A percentile compares a stretch with the other conserved stretches of the same genome.
phyloP scores from a whole-genome alignment of 345 rosid genomes.

The Salix arbutifolia region DNA sequence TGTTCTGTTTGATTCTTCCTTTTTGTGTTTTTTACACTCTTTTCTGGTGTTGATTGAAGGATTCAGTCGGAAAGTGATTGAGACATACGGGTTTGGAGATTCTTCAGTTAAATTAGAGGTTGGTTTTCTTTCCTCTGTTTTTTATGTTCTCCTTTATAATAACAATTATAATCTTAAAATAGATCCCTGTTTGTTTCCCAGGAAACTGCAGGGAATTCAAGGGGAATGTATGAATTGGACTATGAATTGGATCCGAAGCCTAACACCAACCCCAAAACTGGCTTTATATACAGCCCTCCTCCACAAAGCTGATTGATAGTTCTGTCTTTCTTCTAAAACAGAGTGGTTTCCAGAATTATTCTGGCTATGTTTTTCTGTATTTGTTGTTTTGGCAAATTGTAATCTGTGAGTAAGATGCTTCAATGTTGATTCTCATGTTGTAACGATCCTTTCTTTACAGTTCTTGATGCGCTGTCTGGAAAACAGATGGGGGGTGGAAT shows the following conservation, averaged over 20 bases:
- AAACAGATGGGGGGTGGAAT: neutral
- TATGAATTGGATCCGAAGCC: slow-evolving; percentile 41
- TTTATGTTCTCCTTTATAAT: neutral
- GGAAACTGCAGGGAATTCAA: slow-evolving; percentile 31
- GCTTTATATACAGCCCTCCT: slow-evolving; percentile 34
- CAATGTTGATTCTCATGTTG: neutral
- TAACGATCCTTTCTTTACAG: neutral
- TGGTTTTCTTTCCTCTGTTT: neutral
- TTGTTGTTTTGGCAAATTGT: neutral
- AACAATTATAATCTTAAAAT: too few species aligned
- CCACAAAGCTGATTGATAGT: slow-evolving; percentile 18
- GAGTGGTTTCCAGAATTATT: neutral
- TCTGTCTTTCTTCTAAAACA: neutral
- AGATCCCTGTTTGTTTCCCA: slow-evolving; percentile 15
- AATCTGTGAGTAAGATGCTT: slow-evolving; percentile 8
- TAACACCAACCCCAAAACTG: slow-evolving; percentile 47
- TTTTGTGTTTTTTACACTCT: neutral
- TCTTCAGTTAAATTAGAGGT: slow-evolving; percentile 30
- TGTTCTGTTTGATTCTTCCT: neutral
- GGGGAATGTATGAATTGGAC: slow-evolving; percentile 42
- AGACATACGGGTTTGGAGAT: slow-evolving; percentile 24
- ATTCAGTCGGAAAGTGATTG: slow-evolving; percentile 28
- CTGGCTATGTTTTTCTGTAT: neutral
- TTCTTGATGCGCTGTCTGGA: neutral
- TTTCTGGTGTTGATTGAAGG: slow-evolving; percentile 18